These are phyloP conservation scores for Aphanomyces euteiches DNA, from an alignment of 352 stramenopile genomes.

Conservation along the genomic window DNA sequence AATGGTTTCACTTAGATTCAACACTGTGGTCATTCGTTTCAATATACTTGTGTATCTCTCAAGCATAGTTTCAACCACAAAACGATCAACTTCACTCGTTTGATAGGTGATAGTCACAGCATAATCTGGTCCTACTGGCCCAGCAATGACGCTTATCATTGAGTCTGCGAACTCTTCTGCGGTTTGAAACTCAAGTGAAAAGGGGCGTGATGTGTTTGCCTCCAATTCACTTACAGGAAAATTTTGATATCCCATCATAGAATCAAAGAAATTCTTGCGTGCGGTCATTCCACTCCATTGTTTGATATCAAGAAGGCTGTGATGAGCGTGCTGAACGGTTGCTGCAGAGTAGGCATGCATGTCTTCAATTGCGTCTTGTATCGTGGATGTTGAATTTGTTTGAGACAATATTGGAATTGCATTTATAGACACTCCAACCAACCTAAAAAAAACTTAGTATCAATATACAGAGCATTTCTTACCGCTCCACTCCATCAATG, in stretches of 20 bases:
- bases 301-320: neutral
- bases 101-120: neutral
- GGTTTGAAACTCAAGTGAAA: neutral
- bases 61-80: neutral
- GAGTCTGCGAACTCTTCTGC: neutral
- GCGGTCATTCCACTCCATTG: neutral
- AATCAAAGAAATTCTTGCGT: slow-evolving; percentile 1
- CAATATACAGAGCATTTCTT: neutral
- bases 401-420: neutral
- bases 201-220: neutral
- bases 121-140: neutral
- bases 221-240: neutral
- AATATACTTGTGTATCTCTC: neutral
- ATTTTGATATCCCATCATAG: neutral
- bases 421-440: neutral
- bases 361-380: neutral
- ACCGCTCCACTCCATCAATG: neutral
- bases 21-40: neutral
- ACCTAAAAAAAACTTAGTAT: neutral
- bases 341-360: neutral
- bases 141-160: neutral
- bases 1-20: neutral
- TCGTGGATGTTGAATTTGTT: neutral
- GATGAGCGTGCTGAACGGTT: neutral
- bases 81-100: neutral